phyloP scores from a whole-genome alignment of 2,329 filamentous ascomycete species.

The Hypoxylon sp. region DNA sequence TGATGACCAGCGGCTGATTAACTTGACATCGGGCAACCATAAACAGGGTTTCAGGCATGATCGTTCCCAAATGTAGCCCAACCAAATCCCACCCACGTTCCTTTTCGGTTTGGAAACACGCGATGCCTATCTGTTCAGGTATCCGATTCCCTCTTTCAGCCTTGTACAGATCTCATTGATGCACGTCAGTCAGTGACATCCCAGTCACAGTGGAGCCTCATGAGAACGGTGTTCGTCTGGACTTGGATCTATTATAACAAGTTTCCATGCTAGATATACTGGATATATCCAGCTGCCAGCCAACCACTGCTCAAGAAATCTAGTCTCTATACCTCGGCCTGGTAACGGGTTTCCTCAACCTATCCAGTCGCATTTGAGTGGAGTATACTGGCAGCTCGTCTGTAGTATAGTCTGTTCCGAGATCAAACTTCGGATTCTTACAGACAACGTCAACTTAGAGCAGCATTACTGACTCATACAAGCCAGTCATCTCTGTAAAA shows the following conservation, averaged over 20 bases:
- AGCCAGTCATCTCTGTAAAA: slow-evolving; percentile 33
- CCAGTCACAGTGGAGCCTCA: slow-evolving; percentile 44
- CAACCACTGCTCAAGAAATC: slow-evolving; percentile 27
- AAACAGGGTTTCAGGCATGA: slow-evolving; percentile 36
- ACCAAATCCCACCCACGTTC: slow-evolving; percentile 39
- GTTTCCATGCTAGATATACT: slow-evolving; percentile 14
- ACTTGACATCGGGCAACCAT: slow-evolving; percentile 39
- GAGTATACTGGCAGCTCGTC: slow-evolving; percentile 12
- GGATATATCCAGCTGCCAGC: slow-evolving; percentile 10
- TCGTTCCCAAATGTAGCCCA: slow-evolving; percentile 42
- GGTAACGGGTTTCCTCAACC: slow-evolving; percentile 18
- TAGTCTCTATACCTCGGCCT: slow-evolving; percentile 25
- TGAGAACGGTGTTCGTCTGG: slow-evolving; percentile 45
- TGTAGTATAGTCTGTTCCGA: slow-evolving; percentile 18
- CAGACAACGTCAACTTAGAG: slow-evolving; percentile 13
- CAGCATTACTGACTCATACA: slow-evolving; percentile 3
- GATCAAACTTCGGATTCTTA: slow-evolving; percentile 13
- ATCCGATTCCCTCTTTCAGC: slow-evolving; percentile 51
- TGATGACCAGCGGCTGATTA: slow-evolving; percentile 46
- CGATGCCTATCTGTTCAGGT: slow-evolving; percentile 42
- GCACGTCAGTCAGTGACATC: slow-evolving; percentile 51
- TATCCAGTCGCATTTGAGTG: slow-evolving; percentile 23
- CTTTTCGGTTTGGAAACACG: slow-evolving; percentile 39
- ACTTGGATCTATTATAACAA: slow-evolving; percentile 33
- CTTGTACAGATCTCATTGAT: slow-evolving; percentile 51